Base-by-base conservation (phyloP, 2,329 filamentous ascomycete genomes). In the Curvularia sp. region DNA sequence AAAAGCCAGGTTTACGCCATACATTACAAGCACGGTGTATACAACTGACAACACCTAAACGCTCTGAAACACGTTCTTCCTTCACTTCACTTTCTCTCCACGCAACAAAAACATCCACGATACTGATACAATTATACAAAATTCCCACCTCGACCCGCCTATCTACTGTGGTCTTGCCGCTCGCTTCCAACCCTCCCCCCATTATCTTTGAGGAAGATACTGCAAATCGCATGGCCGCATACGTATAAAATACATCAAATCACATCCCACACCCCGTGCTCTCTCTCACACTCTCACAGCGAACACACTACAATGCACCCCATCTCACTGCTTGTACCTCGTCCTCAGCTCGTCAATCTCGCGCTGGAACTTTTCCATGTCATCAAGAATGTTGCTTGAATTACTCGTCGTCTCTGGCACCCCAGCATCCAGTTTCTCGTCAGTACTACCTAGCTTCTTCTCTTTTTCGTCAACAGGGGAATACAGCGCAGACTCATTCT, bases 311-410 rank as follows among this genome's bases (percentile, higher is more conserved):
- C 22, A 22, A 26, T 3, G 5, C 22, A 28, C 4, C 26, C 13
- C 41, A 43, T 18, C 35, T 38, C 35, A 28, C 22, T 70, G 52
- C 30, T 67, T 66, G 56, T 69, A 76, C 54, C 61, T 59, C n/a
- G 62, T 57, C 58, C 73, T 69, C 63, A 78, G 49, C 65, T 73
- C 75, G 46, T 78, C 76, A 61, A 78, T 75, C 64, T 78, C 76
- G 7, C 67, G 65, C 60, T 78, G 76, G 30, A 78, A 77, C 60
- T 64, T 72, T 33, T 77, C 75, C 75, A 78, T 75, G 49, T 78
- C 76, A 49, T 75, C 73, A 13, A 78, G 56, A 5, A 78, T 75
- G 56, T 69, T 76, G 15, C 57, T 65, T 8, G 68, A 60, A 35
- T 66, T 65, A 35, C 61, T 71, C 31, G 61, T 59, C 8, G 31